Evolutionary conservation across 192 early-diverging fungal genomes (phyloP).

Genomic region (Backusella mclennaniae): DNA sequence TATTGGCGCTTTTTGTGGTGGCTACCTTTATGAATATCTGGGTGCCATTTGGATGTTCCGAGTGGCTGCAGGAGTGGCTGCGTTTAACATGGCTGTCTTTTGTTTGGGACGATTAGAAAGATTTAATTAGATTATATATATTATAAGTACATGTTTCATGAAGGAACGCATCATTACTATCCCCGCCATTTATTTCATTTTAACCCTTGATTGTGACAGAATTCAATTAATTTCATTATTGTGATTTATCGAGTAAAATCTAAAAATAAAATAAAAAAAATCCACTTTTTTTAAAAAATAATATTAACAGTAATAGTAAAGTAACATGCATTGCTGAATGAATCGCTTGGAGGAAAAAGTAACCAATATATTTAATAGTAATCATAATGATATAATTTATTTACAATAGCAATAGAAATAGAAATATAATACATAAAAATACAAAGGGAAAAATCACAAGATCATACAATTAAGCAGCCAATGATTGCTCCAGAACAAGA

Average conservation of each 20-base stretch:
- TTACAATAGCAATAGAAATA: not conserved
- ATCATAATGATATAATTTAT: not conserved
- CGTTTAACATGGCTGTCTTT: not conserved
- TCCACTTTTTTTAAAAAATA: no score
- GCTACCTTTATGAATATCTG: constrained; percentile 26
- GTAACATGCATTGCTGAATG: no score
- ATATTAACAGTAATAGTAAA: no score
- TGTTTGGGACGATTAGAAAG: constrained; percentile 1
- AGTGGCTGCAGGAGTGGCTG: constrained; percentile 2
- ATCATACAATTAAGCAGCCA: constrained; percentile 38
- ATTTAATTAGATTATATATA: constrained; percentile 7
- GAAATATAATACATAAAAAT: not conserved
- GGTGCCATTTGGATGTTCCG: constrained; percentile 15
- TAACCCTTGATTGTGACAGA: constrained; percentile 5
- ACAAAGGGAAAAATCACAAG: not conserved
- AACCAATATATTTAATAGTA: no score
- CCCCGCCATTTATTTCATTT: not conserved
- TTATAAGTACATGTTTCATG: not conserved
- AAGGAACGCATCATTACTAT: not conserved
- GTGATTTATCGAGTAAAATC: not conserved
- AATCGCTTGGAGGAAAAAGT: no score
- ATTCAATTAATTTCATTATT: not conserved
- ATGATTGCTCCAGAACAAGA: constrained; percentile 63
- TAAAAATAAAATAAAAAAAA: no score
- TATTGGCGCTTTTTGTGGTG: constrained; percentile 24